phyloP scores from a whole-genome alignment of 2,329 filamentous ascomycete species.

The Blastomyces percursus region DNA sequence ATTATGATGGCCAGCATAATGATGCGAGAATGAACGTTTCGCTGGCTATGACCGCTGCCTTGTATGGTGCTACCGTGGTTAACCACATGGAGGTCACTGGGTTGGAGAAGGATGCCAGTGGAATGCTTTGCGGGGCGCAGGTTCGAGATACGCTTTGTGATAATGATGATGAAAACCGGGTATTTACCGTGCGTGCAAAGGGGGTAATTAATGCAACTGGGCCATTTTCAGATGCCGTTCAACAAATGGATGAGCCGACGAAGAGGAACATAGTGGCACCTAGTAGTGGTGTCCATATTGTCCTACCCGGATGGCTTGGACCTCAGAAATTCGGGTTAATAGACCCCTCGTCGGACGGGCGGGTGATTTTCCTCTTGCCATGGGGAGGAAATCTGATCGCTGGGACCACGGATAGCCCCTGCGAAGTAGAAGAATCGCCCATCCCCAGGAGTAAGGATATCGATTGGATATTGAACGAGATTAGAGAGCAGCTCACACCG shows the following conservation, averaged over 20 bases:
- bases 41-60: constrained; percentile 61
- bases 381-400: constrained; percentile 75
- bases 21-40: constrained; percentile 74
- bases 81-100: constrained; percentile 62
- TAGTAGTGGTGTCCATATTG: constrained; percentile 62
- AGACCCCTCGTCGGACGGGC: constrained; percentile 64
- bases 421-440: constrained; percentile 53
- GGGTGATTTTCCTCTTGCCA: constrained; percentile 70
- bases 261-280: constrained; percentile 61
- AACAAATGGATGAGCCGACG: constrained; percentile 58
- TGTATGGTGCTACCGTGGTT: constrained; percentile 61
- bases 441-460: constrained; percentile 62
- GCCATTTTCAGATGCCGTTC: constrained; percentile 64
- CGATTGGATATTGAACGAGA: constrained; percentile 63
- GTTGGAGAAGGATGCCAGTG: constrained; percentile 55
- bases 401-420: constrained; percentile 62
- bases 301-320: constrained; percentile 64
- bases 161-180: constrained; percentile 42
- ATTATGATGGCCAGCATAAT: constrained; percentile 71
- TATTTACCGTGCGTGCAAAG: constrained; percentile 57
- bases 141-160: constrained; percentile 54
- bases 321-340: constrained; percentile 66
- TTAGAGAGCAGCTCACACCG: constrained; percentile 60
- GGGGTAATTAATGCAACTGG: constrained; percentile 68
- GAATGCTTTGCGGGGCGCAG: constrained; percentile 54